Conservation (phyloP, 192 early-diverging fungal genomes). For the Backusella macrospora region DNA sequence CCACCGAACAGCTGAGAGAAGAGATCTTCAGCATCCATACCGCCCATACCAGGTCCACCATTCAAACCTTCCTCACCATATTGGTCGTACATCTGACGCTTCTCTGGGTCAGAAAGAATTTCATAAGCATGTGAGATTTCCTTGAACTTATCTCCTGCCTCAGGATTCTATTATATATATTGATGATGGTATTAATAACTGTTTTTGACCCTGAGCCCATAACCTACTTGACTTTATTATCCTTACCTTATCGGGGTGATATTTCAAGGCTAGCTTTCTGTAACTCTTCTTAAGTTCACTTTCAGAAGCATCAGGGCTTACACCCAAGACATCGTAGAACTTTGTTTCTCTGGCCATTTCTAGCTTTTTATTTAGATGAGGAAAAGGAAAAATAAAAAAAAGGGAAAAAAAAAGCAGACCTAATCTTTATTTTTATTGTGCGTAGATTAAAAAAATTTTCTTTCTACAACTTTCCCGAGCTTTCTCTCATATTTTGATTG, state of each 20-base stretch:
- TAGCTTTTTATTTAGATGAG: constrained; percentile 27
- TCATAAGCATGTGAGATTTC: constrained; percentile 99
- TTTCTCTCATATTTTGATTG: constrained; percentile 1
- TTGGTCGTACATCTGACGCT: constrained; percentile 91
- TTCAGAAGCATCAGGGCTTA: constrained; percentile 73
- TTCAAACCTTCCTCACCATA: constrained; percentile 92
- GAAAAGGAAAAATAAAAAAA: constrained; percentile 21
- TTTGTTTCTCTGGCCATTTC: constrained; percentile 77
- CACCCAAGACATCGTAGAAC: constrained; percentile 90
- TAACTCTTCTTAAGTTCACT: constrained; percentile 96
- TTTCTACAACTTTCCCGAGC: constrained; percentile 4
- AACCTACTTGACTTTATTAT: not conserved
- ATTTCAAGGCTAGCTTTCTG: constrained; percentile 94
- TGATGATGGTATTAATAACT: not conserved
- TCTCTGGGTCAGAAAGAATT: constrained; percentile 90
- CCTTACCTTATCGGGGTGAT: constrained; percentile 81
- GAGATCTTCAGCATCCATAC: constrained; percentile 88
- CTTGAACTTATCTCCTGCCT: constrained; percentile 93
- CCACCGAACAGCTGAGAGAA: constrained; percentile 98
- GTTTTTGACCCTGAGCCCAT: not conserved
- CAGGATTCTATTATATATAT: constrained; percentile 67
- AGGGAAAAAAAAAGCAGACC: not conserved
- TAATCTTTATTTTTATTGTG: not conserved
- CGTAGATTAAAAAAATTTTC: constrained; percentile 8
- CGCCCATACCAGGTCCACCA: constrained; percentile 65